phyloP scores from a whole-genome alignment of 495 filamentous ascomycete genomes.

The Aspergillus bridgeri region DNA sequence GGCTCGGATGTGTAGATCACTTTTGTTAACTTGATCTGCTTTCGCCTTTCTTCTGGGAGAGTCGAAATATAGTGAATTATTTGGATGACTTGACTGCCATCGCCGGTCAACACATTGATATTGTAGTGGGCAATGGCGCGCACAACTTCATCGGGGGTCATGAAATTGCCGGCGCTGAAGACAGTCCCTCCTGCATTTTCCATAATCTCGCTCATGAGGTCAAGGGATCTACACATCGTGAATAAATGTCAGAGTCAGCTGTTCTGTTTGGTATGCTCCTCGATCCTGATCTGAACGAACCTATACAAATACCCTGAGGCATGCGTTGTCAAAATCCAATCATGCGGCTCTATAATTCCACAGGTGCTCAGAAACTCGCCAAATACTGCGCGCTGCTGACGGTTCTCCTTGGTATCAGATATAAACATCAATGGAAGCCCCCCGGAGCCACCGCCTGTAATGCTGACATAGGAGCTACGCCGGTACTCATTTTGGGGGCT shows the following conservation, averaged over 20 bases:
- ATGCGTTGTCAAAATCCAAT: slow-evolving; percentile 33
- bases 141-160: slow-evolving; percentile 17
- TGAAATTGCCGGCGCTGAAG: slow-evolving; percentile 22
- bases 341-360: slow-evolving; percentile 16
- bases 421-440: slow-evolving; percentile 23
- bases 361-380: slow-evolving; percentile 17
- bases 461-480: slow-evolving; percentile 23
- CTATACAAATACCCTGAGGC: slow-evolving; percentile 7
- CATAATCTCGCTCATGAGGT: slow-evolving; percentile 19
- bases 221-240: slow-evolving; percentile 10
- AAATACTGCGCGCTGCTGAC: slow-evolving; percentile 20
- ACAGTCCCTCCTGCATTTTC: slow-evolving; percentile 23
- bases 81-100: slow-evolving; percentile 24
- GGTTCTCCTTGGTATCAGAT: slow-evolving; percentile 27
- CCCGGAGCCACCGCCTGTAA: slow-evolving; percentile 28
- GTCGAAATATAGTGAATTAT: slow-evolving; percentile 22
- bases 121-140: slow-evolving; percentile 17
- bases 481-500: slow-evolving; percentile 25
- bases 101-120: slow-evolving; percentile 26
- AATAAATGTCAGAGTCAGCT: not conserved
- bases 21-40: slow-evolving; percentile 15
- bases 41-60: slow-evolving; percentile 7
- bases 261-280: not conserved
- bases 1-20: slow-evolving; percentile 25
- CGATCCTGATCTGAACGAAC: not conserved